Conservation (phyloP, 495 filamentous ascomycete genomes). For the Lindgomyces ingoldianus region DNA sequence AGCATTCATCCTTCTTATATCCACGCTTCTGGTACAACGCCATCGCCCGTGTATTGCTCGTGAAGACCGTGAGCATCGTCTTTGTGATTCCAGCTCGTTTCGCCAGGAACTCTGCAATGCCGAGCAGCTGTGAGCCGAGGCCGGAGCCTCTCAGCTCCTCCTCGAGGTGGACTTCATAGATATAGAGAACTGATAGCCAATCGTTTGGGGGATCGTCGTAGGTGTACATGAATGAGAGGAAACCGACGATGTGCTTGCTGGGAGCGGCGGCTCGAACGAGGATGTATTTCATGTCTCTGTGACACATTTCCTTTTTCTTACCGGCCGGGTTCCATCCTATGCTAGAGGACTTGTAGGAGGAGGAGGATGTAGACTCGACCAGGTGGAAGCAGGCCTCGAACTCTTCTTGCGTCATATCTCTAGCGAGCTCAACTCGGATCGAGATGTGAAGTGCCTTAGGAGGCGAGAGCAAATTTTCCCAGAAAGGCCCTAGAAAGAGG, state of each 20-base stretch:
- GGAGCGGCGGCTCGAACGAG: conserved; percentile 29
- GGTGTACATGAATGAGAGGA: conserved; percentile 80
- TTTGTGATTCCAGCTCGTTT: conserved; percentile 57
- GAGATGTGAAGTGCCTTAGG: background rate
- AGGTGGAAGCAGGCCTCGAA: conserved; percentile 69
- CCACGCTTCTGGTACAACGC: conserved; percentile 70
- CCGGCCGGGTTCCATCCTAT: conserved; percentile 67
- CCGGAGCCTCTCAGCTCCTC: conserved; percentile 54
- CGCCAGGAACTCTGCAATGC: conserved; percentile 39
- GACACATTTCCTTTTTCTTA: conserved; percentile 75
- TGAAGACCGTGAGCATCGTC: conserved; percentile 83
- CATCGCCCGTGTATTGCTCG: conserved; percentile 61
- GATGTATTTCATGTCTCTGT: conserved; percentile 57
- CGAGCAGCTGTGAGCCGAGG: conserved; percentile 45
- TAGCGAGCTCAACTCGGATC: background rate
- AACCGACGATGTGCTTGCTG: conserved; percentile 51
- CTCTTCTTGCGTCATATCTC: conserved; percentile 52
- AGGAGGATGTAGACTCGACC: conserved; percentile 66
- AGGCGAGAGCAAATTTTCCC: background rate
- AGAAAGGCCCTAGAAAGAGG: background rate
- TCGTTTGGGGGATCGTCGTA: conserved; percentile 59
- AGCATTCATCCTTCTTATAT: conserved; percentile 58
- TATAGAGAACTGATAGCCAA: conserved; percentile 71
- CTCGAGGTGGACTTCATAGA: conserved; percentile 83
- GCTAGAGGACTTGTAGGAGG: conserved; percentile 65